These are phyloP conservation scores for Phialophora expanda DNA, from an alignment of 2,329 filamentous ascomycete genomes.

Conservation along the genomic window DNA sequence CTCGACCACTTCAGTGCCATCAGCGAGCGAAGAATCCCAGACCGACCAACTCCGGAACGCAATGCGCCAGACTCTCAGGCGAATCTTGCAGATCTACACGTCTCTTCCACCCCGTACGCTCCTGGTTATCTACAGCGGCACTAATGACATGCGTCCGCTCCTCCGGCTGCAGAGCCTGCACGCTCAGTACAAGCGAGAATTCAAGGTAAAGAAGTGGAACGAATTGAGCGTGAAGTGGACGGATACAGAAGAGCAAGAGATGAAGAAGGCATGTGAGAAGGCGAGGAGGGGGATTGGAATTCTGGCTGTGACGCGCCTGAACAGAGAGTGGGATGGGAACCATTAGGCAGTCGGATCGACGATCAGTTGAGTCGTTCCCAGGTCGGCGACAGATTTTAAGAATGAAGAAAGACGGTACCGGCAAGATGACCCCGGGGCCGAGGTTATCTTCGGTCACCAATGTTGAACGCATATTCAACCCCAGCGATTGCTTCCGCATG, in stretches of 20 bases:
- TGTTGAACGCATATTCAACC: background rate
- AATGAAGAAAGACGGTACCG: background rate
- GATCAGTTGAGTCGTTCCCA: background rate
- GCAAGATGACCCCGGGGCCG: background rate
- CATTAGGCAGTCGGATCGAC: background rate
- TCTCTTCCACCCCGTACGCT: slow-evolving; percentile 61
- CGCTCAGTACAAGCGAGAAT: slow-evolving; percentile 62
- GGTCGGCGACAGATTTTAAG: background rate
- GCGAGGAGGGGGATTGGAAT: slow-evolving; percentile 66
- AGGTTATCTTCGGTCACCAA: background rate
- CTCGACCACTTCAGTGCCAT: slow-evolving; percentile 17
- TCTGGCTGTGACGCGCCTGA: slow-evolving; percentile 57
- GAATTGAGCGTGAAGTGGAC: slow-evolving; percentile 68
- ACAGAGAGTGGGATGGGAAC: background rate
- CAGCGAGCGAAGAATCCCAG: slow-evolving; percentile 17
- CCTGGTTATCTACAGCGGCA: slow-evolving; percentile 68
- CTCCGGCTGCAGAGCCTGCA: slow-evolving; percentile 62
- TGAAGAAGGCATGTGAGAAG: slow-evolving; percentile 61
- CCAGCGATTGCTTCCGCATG: background rate
- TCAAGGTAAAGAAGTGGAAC: slow-evolving; percentile 66
- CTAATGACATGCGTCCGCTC: slow-evolving; percentile 64
- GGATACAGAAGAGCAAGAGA: slow-evolving; percentile 65
- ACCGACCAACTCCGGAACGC: slow-evolving; percentile 49
- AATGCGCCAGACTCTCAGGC: slow-evolving; percentile 57
- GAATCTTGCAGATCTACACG: slow-evolving; percentile 60